Evolutionary conservation across 2,329 filamentous ascomycete species (phyloP).

Genomic region (Aspergillus alliaceus): DNA sequence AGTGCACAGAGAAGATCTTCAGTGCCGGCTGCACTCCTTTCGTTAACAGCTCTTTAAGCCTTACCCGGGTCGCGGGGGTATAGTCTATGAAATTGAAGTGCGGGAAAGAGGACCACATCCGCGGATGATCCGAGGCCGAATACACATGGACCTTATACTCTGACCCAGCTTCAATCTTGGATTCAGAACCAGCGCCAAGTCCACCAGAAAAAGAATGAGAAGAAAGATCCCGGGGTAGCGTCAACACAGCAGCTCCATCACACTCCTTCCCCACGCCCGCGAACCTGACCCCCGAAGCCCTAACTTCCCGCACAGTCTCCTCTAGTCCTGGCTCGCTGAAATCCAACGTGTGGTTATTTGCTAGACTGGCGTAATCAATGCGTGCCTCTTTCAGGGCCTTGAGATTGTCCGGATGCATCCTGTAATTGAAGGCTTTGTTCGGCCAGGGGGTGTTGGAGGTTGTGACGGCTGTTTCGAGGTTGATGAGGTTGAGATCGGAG

Average conservation of each 20-base stretch:
- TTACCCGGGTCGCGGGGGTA: background rate
- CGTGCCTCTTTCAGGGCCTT: background rate
- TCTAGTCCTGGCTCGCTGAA: background rate
- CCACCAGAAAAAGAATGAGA: background rate
- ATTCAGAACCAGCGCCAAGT: background rate
- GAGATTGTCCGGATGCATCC: background rate
- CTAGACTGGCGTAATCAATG: background rate
- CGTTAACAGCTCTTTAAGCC: constrained; percentile 18
- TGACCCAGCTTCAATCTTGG: too few relatives aligned
- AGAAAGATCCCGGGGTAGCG: background rate
- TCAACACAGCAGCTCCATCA: background rate
- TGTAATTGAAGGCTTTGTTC: constrained; percentile 39
- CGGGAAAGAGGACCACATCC: background rate
- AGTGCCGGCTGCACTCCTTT: constrained; percentile 18
- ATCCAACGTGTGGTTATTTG: background rate
- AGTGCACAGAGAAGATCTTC: constrained; percentile 43
- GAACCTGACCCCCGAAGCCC: background rate
- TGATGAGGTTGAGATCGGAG: constrained; percentile 39
- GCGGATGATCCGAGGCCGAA: background rate
- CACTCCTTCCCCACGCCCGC: background rate
- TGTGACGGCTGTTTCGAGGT: constrained; percentile 42
- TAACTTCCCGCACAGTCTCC: background rate
- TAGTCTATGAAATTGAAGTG: background rate
- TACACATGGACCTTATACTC: background rate
- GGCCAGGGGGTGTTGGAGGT: constrained; percentile 35